Conservation (phyloP, 495 filamentous ascomycete genomes). For the Penicillium salamii region DNA sequence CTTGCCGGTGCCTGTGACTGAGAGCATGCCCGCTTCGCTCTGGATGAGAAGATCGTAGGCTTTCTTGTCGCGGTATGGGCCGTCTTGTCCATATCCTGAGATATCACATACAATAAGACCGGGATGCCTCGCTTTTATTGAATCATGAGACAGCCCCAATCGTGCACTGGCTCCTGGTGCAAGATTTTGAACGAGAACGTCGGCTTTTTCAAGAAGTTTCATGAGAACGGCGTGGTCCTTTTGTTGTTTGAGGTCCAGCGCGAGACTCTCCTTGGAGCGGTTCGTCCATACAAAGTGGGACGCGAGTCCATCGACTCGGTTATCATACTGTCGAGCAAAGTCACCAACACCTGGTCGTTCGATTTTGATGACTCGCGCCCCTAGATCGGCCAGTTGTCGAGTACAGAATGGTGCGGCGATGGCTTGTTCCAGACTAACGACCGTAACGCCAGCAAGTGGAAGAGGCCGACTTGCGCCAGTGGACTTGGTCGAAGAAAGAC, state of each 20-base stretch:
- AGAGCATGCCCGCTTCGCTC: slow-evolving; percentile 51
- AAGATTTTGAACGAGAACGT: slow-evolving; percentile 53
- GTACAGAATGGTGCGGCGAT: slow-evolving; percentile 54
- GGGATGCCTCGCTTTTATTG: slow-evolving; percentile 37
- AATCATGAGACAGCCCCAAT: slow-evolving; percentile 44
- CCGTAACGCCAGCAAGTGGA: slow-evolving; percentile 46
- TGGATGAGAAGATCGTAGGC: slow-evolving; percentile 56
- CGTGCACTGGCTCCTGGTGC: slow-evolving; percentile 48
- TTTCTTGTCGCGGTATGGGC: slow-evolving; percentile 52
- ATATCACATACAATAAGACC: slow-evolving; percentile 53
- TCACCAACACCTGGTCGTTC: slow-evolving; percentile 48
- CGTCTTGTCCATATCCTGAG: slow-evolving; percentile 48
- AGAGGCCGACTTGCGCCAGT: slow-evolving; percentile 11
- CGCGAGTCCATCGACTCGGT: slow-evolving; percentile 42
- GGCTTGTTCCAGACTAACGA: slow-evolving; percentile 53
- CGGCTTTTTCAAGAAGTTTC: slow-evolving; percentile 41
- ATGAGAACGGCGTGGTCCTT: slow-evolving; percentile 41
- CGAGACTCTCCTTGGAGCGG: slow-evolving; percentile 50
- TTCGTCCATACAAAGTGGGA: slow-evolving; percentile 56
- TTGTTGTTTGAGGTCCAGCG: slow-evolving; percentile 43
- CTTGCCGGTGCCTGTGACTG: slow-evolving; percentile 44
- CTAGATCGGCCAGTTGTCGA: slow-evolving; percentile 49
- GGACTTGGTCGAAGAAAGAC: slow-evolving; percentile 11
- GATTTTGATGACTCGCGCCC: slow-evolving; percentile 52
- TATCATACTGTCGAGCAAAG: slow-evolving; percentile 51